A percentile compares a stretch with the other conserved stretches of the same genome.
Evolutionary conservation across 2,329 filamentous ascomycete genomes (phyloP).

Genomic region (Sporothrix variecibatus): DNA sequence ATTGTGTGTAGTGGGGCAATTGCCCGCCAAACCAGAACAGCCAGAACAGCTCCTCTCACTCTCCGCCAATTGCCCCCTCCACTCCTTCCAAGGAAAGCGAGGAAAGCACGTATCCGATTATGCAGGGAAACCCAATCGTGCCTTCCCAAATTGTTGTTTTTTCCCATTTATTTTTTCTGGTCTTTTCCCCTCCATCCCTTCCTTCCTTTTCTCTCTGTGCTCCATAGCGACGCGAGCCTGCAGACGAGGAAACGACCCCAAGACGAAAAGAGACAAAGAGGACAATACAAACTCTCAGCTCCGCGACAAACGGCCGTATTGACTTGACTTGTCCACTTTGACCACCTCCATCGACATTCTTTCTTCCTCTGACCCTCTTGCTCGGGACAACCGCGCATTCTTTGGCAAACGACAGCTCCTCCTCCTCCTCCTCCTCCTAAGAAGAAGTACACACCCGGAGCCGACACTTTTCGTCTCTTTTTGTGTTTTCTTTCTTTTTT

Average conservation of each 20-base stretch:
- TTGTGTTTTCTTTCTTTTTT: conserved; percentile 3
- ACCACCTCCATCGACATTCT: conserved; percentile 13
- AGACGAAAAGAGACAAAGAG: background rate
- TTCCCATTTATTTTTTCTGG: background rate
- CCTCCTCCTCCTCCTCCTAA: background rate
- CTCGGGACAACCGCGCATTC: conserved; percentile 15
- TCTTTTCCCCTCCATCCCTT: background rate
- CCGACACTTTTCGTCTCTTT: background rate
- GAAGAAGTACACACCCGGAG: background rate
- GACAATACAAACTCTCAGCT: background rate
- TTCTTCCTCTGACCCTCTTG: background rate
- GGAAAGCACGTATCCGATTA: conserved; percentile 7
- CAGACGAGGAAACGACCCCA: background rate
- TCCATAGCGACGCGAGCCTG: conserved; percentile 27
- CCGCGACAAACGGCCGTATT: background rate
- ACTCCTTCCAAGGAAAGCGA: background rate
- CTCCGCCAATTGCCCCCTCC: background rate
- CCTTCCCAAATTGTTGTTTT: conserved; percentile 15
- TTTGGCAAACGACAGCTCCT: background rate
- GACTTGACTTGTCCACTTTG: background rate
- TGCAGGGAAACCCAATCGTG: conserved; percentile 27
- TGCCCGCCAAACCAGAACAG: background rate
- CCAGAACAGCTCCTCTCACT: background rate
- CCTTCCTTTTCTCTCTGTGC: conserved; percentile 18
- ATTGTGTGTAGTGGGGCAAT: conserved; percentile 28